Percentiles rank a stretch among this genome's conserved stretches.
phyloP scores from a whole-genome alignment of 1,139 yeast species.

The Sugiyamaella neomexicana region DNA sequence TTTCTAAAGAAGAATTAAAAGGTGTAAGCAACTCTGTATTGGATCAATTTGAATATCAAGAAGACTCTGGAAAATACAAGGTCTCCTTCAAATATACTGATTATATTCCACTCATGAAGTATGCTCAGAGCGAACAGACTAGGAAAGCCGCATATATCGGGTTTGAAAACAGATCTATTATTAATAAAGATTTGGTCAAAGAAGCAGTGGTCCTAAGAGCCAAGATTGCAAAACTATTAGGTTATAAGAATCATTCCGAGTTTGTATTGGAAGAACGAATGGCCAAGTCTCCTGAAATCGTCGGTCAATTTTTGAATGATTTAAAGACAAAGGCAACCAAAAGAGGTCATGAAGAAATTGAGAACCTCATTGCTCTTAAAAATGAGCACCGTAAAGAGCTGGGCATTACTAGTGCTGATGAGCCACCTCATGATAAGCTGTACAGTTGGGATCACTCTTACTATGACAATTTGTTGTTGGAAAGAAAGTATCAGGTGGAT shows the following conservation, averaged over 20 bases:
- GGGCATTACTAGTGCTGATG: constrained; percentile 42
- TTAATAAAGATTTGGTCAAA: constrained; percentile 60
- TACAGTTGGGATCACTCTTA: constrained; percentile 75
- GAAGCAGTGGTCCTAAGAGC: constrained; percentile 63
- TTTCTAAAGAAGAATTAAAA: constrained; percentile 62
- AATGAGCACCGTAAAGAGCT: constrained; percentile 50
- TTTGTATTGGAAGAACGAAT: constrained; percentile 72
- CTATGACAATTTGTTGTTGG: constrained; percentile 63
- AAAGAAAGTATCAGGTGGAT: constrained; percentile 69
- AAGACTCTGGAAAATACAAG: constrained; percentile 54
- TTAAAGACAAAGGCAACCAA: constrained; percentile 58
- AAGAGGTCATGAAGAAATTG: constrained; percentile 57
- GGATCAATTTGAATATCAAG: constrained; percentile 55
- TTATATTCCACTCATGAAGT: constrained; percentile 69
- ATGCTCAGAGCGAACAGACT: constrained; percentile 62
- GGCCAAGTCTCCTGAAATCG: constrained; percentile 69
- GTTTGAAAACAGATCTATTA: constrained; percentile 60
- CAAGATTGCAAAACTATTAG: constrained; percentile 61
- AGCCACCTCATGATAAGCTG: constrained; percentile 39
- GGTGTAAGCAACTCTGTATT: constrained; percentile 72
- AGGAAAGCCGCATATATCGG: constrained; percentile 65
- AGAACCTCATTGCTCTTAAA: constrained; percentile 53
- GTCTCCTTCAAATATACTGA: constrained; percentile 85
- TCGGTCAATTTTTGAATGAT: constrained; percentile 60
- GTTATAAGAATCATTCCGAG: constrained; percentile 66